Evolutionary conservation across 2,329 filamentous ascomycete genomes (phyloP), one percentile per base, ranked within the genome.

Genomic region (Orbilia javanica): DNA sequence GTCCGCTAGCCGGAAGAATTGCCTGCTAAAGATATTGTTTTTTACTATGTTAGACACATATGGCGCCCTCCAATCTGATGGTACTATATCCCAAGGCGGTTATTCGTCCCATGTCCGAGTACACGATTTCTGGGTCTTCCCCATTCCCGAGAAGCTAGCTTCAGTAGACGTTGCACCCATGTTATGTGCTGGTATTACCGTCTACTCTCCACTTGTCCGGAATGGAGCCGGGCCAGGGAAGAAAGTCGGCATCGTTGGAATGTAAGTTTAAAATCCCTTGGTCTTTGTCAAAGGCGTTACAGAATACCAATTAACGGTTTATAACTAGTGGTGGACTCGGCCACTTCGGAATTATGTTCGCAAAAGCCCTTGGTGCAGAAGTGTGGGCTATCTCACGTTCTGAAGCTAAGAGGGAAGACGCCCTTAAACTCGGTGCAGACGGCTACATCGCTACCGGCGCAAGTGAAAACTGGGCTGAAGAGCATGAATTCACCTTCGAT

Each of bases 151-250:
- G 34, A 89, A 87, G 65, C 87, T 96, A 53, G 82, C 86, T 8
- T 88, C 87, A 80, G 84, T 85, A 69, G 84, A 90, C 63, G 92
- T 90, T 0, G 93, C 92, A 1, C 92, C 92, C 8, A 93, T 94
- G 91, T 88, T 96, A 81, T 96, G 93, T 84, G 93, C 92, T 46
- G 93, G 93, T 79, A 87, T 96, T 80, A 96, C 93, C 2, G 90
- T 90, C 75, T 96, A 90, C 86, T 91, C 89, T 77, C 93, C 93
- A 0, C 87, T 97, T 13, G 90, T 92, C 80, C 88, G 93, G 60
- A 90, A 94, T 82, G 92, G 92, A 22, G 88, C 88, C 76, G 92
- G 92, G 0, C 91, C 91, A 0, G 93, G 93, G 79, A 93, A 92
- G 86, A 93, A 93, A 85, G 89, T 94, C 22, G 92, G 88, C 42